Evolutionary conservation across 176 grass and related monocot genomes (phyloP).

Genomic region (Triticum dicoccoides): DNA sequence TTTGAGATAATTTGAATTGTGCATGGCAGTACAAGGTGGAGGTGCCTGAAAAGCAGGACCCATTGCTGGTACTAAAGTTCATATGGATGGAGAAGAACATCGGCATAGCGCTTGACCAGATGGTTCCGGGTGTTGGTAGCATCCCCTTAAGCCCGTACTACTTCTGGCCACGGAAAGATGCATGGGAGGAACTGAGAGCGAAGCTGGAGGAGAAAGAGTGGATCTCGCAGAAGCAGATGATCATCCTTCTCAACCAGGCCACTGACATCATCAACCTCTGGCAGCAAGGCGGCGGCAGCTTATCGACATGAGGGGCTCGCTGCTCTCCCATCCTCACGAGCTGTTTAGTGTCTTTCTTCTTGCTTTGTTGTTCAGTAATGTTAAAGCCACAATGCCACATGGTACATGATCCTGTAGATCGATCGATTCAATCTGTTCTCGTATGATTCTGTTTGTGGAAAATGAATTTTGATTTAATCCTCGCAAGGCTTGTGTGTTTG

Average conservation of each 20-base stretch:
- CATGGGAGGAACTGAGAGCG: conserved; percentile 74
- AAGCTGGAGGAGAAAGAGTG: conserved; percentile 79
- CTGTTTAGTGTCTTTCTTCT: conserved; percentile 1
- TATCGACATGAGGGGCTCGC: conserved; percentile 26
- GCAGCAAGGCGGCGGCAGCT: conserved; percentile 68
- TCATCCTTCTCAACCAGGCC: conserved; percentile 81
- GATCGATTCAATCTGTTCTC: conserved; percentile 5
- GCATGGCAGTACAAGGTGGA: conserved; percentile 53
- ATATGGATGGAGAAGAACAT: conserved; percentile 98
- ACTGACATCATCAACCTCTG: conserved; percentile 90
- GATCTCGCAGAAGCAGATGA: conserved; percentile 82
- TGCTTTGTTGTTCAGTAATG: neutral
- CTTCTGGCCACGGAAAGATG: conserved; percentile 83
- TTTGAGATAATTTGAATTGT: neutral
- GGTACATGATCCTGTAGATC: conserved; percentile 33
- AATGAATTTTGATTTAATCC: conserved; percentile 19
- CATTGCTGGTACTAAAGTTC: conserved; percentile 66
- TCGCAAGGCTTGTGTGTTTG: neutral
- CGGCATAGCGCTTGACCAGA: conserved; percentile 55
- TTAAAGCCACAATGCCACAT: neutral
- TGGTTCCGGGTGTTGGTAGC: conserved; percentile 64
- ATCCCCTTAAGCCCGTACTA: conserved; percentile 82
- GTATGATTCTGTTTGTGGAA: conserved; percentile 9
- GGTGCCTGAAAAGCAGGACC: conserved; percentile 55
- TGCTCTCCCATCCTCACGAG: neutral